Conservation (phyloP, 2,329 filamentous ascomycete species). For the Moelleriella libera region DNA sequence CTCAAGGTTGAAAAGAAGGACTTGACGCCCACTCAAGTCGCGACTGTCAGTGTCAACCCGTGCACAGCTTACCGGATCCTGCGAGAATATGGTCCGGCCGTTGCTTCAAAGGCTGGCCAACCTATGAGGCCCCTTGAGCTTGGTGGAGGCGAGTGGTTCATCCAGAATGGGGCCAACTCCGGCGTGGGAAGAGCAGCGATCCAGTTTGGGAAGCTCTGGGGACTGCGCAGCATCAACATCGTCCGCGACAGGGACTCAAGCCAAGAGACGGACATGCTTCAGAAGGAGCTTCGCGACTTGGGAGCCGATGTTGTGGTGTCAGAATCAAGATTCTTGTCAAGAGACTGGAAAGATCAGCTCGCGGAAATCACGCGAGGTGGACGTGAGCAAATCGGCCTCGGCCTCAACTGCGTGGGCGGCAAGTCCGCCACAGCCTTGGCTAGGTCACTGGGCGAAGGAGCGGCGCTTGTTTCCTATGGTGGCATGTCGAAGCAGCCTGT, state of each 20-base stretch:
- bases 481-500: slow-evolving; percentile 88
- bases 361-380: slow-evolving; percentile 57
- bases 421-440: slow-evolving; percentile 69
- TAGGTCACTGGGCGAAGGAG: slow-evolving; percentile 53
- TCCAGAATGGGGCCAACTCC: slow-evolving; percentile 93
- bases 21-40: slow-evolving; percentile 63
- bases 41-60: slow-evolving; percentile 83
- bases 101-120: slow-evolving; percentile 27
- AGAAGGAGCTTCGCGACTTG: slow-evolving; percentile 35
- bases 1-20: slow-evolving; percentile 59
- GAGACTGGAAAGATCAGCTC: slow-evolving; percentile 47
- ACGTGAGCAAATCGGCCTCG: slow-evolving; percentile 59
- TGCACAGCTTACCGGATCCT: slow-evolving; percentile 92
- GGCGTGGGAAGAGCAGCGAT: slow-evolving; percentile 87
- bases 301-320: slow-evolving; percentile 44
- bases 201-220: slow-evolving; percentile 76
- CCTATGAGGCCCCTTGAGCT: slow-evolving; percentile 29
- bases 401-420: slow-evolving; percentile 87
- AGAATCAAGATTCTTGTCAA: slow-evolving; percentile 37
- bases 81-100: slow-evolving; percentile 52
- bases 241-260: slow-evolving; percentile 56
- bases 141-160: slow-evolving; percentile 67
- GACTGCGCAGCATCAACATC: slow-evolving; percentile 80
- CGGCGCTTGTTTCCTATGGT: slow-evolving; percentile 81
- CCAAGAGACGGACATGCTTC: slow-evolving; percentile 48